These are phyloP conservation scores for Apocynum venetum DNA, from an alignment of 257 asterid species.

Conservation along the genomic window DNA sequence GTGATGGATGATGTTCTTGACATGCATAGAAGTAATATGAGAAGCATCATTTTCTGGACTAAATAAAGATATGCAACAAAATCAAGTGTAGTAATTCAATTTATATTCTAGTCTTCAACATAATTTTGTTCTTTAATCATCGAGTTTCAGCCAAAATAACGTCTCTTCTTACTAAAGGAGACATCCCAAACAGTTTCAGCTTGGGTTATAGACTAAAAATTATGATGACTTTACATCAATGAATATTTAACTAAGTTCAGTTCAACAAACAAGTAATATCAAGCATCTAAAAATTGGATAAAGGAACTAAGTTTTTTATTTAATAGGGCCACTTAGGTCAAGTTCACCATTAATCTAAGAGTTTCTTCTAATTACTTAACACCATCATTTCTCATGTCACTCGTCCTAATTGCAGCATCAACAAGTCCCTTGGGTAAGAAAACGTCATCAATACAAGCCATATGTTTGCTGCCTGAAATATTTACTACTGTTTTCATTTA, in stretches of 20 bases:
- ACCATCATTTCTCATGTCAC: neutral
- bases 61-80: neutral
- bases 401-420: neutral
- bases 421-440: neutral
- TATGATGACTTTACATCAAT: neutral
- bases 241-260: neutral
- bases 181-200: slow-evolving; percentile 1
- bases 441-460: neutral
- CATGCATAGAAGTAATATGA: neutral
- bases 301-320: neutral
- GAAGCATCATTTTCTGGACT: neutral
- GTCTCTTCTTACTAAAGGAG: neutral
- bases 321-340: neutral
- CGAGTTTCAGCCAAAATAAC: neutral
- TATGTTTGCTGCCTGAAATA: neutral
- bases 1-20: neutral
- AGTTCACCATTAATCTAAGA: neutral
- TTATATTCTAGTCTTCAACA: neutral
- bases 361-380: neutral
- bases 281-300: neutral
- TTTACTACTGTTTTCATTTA: neutral
- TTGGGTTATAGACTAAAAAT: neutral
- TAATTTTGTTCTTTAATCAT: neutral
- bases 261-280: neutral
- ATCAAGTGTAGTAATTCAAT: neutral